phyloP scores from a whole-genome alignment of 2,329 filamentous ascomycete species.

The Monascus ruber region DNA sequence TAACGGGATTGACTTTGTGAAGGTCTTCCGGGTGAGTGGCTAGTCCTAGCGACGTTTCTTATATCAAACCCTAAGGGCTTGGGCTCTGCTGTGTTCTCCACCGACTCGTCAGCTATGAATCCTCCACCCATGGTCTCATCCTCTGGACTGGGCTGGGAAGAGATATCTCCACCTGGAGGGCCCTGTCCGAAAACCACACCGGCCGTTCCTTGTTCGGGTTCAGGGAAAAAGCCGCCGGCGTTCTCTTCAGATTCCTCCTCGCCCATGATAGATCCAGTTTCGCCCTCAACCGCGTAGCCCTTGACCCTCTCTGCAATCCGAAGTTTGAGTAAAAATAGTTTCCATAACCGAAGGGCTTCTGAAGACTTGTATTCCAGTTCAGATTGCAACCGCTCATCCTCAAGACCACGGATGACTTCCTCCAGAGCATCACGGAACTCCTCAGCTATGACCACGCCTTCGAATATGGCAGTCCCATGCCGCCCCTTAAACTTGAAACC shows the following conservation, averaged over 20 bases:
- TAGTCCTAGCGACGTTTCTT: background rate
- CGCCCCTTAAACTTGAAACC: conserved; percentile 82
- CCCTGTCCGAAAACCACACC: conserved; percentile 1
- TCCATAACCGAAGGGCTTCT: conserved; percentile 46
- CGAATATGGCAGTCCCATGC: conserved; percentile 71
- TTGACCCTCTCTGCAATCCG: conserved; percentile 64
- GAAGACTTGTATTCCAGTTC: conserved; percentile 45
- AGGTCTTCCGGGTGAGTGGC: background rate
- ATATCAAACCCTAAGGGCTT: background rate
- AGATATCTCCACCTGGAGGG: conserved; percentile 15
- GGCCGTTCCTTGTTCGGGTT: conserved; percentile 11
- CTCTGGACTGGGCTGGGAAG: conserved; percentile 10
- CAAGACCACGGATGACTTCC: conserved; percentile 56
- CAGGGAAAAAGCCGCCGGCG: conserved; percentile 30
- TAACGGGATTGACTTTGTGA: conserved; percentile 11
- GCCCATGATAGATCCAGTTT: conserved; percentile 26
- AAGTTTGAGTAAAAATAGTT: conserved; percentile 50
- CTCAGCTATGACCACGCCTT: conserved; percentile 63
- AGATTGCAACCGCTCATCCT: conserved; percentile 52
- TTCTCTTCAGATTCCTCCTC: conserved; percentile 11
- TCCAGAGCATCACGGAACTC: conserved; percentile 62
- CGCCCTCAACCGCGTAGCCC: conserved; percentile 34
- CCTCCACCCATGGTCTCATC: conserved; percentile 5
- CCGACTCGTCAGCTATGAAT: conserved; percentile 9
- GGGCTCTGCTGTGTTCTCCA: background rate